Base-by-base conservation (phyloP, 345 rosid genomes). In the Cardamine occulta region DNA sequence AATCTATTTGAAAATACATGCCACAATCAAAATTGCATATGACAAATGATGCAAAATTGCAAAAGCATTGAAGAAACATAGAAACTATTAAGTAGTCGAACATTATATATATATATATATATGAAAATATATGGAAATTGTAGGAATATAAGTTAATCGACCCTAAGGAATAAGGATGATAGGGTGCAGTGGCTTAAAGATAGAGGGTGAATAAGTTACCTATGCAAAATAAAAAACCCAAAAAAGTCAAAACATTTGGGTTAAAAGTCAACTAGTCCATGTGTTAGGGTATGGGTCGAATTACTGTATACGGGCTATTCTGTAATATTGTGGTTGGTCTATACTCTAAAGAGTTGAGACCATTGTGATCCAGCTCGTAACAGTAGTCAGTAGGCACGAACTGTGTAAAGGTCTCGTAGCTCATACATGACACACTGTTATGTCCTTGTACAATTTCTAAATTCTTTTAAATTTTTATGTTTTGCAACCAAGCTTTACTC, bases 361-460 rank as follows among this genome's bases (percentile, higher is more conserved):
- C 19, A 69, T 1, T 18, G 8, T 69, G 74, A 69, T 69, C 45
- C 8, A 69, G 40, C 42, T 45, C 8, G 49, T 45, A 45, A 45
- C 49, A 45, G 49, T 45, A 45, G 19, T 15, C 49, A 45, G 49
- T 45, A 45, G 19, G 48, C 19, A 8, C 6, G 12, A 49, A 49
- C 12, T 49, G 24, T n/a, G 13, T 49, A 49, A 51, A 51, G 14
- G 14, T 5, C 17, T 4, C 4, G 28, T 21, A 9, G 12, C 40
- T 19, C 28, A 19, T 9, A 21, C 14, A 49, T 49, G n/a, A 48
- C 26, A 42, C 15, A 31, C 9, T 19, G 11, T 44, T 42, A 42
- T 63, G 48, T 63, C 21, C 21, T 39, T 35, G 11, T 32, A 13
- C n/a, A 7, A 19, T 19, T 19, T 18, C 26, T 18, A 18, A 18